phyloP scores from a whole-genome alignment of 805 yeast species.

The Starmerella geochares region DNA sequence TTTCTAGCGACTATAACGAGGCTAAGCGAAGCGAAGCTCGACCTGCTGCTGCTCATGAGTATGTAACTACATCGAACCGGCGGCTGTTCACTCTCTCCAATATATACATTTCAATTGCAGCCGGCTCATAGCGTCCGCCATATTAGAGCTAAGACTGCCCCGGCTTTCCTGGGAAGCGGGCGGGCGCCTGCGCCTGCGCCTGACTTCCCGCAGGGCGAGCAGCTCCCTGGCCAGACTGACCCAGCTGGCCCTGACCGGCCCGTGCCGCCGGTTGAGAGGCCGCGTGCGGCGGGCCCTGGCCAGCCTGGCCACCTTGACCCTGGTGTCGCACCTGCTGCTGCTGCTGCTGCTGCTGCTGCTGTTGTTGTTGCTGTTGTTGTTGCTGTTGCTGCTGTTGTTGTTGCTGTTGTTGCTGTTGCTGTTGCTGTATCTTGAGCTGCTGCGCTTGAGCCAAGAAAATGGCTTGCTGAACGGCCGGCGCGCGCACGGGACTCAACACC shows the following conservation, averaged over 20 bases:
- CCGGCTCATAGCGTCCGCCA: too few species aligned
- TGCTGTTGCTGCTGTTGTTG: constrained; percentile 21
- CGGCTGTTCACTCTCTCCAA: too few species aligned
- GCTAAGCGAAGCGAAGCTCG: too few species aligned
- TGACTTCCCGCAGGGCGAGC: not conserved
- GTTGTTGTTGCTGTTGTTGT: constrained; percentile 13
- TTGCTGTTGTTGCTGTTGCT: constrained; percentile 18
- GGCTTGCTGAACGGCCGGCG: constrained; percentile 30
- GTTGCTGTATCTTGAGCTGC: constrained; percentile 15
- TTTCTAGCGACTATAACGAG: too few species aligned
- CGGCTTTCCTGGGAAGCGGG: not conserved
- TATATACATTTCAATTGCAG: too few species aligned
- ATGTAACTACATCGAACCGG: too few species aligned
- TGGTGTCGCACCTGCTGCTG: too few species aligned
- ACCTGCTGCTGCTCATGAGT: too few species aligned
- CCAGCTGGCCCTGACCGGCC: not conserved
- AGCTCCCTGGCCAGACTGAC: not conserved
- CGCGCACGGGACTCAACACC: constrained; percentile 34
- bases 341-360: constrained; percentile 18
- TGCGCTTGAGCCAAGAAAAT: constrained; percentile 22
- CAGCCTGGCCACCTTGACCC: too few species aligned
- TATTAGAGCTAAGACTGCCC: not conserved
- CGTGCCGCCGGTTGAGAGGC: not conserved
- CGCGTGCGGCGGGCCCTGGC: not conserved
- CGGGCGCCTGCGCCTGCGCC: constrained; percentile 2